A percentile compares a stretch with the other conserved stretches of the same genome.
These are phyloP conservation scores for Podospora comata DNA, from an alignment of 495 filamentous ascomycete species.

Conservation along the genomic window DNA sequence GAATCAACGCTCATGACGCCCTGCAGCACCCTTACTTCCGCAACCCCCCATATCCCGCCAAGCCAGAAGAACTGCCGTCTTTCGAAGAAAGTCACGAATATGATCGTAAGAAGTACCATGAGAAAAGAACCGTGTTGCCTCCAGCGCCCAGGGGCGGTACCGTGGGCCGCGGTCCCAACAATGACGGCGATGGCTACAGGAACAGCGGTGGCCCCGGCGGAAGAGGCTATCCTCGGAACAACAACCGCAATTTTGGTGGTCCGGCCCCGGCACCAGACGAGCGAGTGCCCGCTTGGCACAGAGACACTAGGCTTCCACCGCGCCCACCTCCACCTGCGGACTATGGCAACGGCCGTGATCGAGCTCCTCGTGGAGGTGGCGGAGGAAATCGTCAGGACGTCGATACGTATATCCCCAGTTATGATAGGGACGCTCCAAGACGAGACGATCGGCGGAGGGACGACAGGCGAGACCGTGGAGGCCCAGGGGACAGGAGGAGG, in stretches of 20 bases:
- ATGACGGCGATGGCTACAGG: slow-evolving; percentile 41
- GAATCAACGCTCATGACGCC: slow-evolving; percentile 93
- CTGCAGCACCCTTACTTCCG: slow-evolving; percentile 90
- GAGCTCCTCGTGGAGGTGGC: slow-evolving; percentile 29
- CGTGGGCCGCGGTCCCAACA: slow-evolving; percentile 68
- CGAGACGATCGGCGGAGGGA: slow-evolving; percentile 49
- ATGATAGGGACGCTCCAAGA: slow-evolving; percentile 42
- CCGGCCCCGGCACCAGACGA: slow-evolving; percentile 41
- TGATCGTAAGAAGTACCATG: slow-evolving; percentile 82
- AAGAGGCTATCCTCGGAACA: slow-evolving; percentile 34
- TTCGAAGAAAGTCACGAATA: slow-evolving; percentile 96
- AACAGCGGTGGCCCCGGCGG: slow-evolving; percentile 42
- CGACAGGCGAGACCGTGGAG: slow-evolving; percentile 32
- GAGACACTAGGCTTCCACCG: slow-evolving; percentile 40
- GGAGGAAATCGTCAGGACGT: slow-evolving; percentile 41
- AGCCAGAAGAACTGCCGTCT: slow-evolving; percentile 74
- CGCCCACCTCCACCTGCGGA: slow-evolving; percentile 43
- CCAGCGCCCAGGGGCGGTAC: slow-evolving; percentile 87
- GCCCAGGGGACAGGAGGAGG: slow-evolving; percentile 33
- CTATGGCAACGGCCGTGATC: slow-evolving; percentile 31
- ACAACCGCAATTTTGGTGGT: slow-evolving; percentile 18
- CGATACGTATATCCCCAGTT: slow-evolving; percentile 62
- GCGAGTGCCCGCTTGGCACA: slow-evolving; percentile 48
- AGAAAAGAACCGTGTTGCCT: slow-evolving; percentile 71
- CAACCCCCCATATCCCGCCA: slow-evolving; percentile 70